phyloP scores from a whole-genome alignment of 441 rosid species.

The Bruguiera hainesii region DNA sequence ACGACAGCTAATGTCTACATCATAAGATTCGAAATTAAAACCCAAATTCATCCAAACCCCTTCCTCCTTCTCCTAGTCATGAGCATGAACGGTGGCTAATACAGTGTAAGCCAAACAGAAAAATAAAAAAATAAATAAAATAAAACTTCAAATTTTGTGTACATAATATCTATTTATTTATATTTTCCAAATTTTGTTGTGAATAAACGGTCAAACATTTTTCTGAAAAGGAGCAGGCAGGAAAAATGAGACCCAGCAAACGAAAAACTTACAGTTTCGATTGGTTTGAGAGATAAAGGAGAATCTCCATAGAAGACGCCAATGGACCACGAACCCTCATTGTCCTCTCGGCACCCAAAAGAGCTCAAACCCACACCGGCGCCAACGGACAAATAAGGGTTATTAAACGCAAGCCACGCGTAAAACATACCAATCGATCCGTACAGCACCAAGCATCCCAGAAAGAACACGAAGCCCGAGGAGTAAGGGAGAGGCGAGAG shows the following conservation, averaged over 20 bases:
- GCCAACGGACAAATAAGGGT: conserved; percentile 30
- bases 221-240: not conserved
- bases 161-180: no score
- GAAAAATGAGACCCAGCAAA: not conserved
- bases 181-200: no score
- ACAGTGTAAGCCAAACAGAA: not conserved
- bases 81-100: no score
- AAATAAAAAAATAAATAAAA: no score
- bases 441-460: conserved; percentile 51
- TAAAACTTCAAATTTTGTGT: no score
- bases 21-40: conserved; percentile 4
- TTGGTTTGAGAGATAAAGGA: conserved; percentile 83
- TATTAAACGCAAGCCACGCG: conserved; percentile 53
- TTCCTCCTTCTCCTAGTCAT: no score
- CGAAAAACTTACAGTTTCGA: conserved; percentile 65
- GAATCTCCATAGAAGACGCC: conserved; percentile 88
- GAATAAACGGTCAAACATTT: no score
- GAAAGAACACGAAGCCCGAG: conserved; percentile 45
- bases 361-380: conserved; percentile 30
- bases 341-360: conserved; percentile 75
- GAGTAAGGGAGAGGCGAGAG: conserved; percentile 31
- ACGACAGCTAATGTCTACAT: conserved; percentile 5
- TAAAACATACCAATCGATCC: conserved; percentile 56
- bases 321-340: conserved; percentile 95
- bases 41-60: not conserved